Base-by-base conservation (phyloP, 1,284 basidiomycete species). In the Tranzscheliella williamsii region DNA sequence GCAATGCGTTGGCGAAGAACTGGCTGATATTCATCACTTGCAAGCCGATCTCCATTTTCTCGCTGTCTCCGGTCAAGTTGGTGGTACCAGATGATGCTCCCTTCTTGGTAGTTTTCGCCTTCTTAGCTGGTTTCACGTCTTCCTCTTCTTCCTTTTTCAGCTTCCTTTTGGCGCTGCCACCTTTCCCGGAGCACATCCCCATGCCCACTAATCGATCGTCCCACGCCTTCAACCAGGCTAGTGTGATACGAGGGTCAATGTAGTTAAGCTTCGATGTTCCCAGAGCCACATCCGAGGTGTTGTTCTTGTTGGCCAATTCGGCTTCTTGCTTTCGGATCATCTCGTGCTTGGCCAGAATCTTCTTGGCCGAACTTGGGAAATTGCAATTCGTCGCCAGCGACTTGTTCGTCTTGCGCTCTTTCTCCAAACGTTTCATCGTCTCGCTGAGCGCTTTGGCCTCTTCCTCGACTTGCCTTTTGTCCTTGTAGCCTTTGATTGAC, bases 341-440 rank as follows among this genome's bases (percentile, higher is more conserved):
- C 45, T 75, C 72, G 38, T 69, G 61, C 56, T 74, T 76, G 54
- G 26, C 42, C 23, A 72, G 83, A 26, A 94, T 82, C 79, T 68
- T 67, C 87, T 91, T 75, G 88, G 90, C 39, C 79, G 81, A 17
- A 85, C 51, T 60, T 11, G 60, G 46, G 39, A 76, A 72, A 50
- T 73, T 77, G 54, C 67, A 81, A 57, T 83, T 83, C 20, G 54
- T 23, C 21, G 65, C 50, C 47, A 81, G 81, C 2, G 86, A 86
- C 77, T 87, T 87, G 58, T 83, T 80, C 15, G 85, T 87, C 42
- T 90, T 89, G 32, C 91, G 84, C 78, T 97, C 93, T 78, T 87
- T 85, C 67, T 83, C 85, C 54, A 94, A 82, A 48, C 81, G 82
- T 76, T 89, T 84, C 79, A 86, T 87, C 41, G 91, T 86, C 21